A percentile compares a stretch with the other conserved stretches of the same genome.
phyloP scores from a whole-genome alignment of 129 eudicot species.

The Silybum marianum region DNA sequence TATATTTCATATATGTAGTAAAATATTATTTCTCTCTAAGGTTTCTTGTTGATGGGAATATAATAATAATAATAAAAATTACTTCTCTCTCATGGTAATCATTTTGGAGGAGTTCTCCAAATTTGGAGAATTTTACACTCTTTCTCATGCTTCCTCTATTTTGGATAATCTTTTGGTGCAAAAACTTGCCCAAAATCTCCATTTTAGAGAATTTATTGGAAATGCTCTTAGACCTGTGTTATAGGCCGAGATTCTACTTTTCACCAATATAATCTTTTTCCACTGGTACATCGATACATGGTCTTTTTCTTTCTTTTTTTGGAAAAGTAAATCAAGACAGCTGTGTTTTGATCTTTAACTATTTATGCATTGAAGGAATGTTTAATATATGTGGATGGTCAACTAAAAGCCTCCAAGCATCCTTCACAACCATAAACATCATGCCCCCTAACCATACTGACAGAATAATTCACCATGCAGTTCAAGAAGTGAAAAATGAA shows the following conservation, averaged over 20 bases:
- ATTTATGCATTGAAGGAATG: not conserved
- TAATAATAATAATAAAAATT: not conserved
- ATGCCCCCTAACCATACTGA: not conserved
- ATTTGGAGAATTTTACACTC: not conserved
- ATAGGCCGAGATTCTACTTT: not conserved
- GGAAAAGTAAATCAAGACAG: not conserved
- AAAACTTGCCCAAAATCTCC: not conserved
- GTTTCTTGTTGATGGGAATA: not conserved
- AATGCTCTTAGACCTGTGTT: not conserved
- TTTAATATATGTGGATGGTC: not conserved
- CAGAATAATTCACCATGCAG: not conserved
- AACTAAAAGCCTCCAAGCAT: constrained; percentile 1
- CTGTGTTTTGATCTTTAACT: not conserved
- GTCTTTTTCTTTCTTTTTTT: not conserved
- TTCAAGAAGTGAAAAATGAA: constrained; percentile 8
- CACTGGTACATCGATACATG: not conserved
- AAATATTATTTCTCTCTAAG: not conserved
- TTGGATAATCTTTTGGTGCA: not conserved
- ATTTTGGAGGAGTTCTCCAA: not conserved
- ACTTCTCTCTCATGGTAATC: not conserved
- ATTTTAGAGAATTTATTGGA: not conserved
- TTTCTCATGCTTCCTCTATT: not conserved
- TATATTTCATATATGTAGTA: not conserved
- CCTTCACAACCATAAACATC: not conserved
- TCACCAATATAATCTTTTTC: not conserved